These are phyloP conservation scores for Starmerella vaccinii DNA, from an alignment of 805 yeast genomes.

Conservation along the genomic window DNA sequence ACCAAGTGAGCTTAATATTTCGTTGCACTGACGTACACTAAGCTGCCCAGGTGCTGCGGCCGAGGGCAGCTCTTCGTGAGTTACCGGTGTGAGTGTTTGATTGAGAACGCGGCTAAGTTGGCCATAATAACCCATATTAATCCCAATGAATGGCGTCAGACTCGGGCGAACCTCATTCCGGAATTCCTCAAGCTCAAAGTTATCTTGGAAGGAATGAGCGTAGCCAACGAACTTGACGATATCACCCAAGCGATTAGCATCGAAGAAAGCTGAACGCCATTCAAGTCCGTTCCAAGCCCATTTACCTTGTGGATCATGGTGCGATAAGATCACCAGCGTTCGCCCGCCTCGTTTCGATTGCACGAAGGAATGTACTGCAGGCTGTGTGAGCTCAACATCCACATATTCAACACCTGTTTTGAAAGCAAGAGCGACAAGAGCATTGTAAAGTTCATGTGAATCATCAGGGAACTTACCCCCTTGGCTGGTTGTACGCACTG, in stretches of 20 bases:
- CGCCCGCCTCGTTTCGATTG: constrained; percentile 44
- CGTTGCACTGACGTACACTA: constrained; percentile 54
- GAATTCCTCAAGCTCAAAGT: constrained; percentile 60
- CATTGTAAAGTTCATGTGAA: constrained; percentile 39
- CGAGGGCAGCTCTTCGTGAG: constrained; percentile 55
- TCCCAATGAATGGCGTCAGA: constrained; percentile 62
- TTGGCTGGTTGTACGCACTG: constrained; percentile 65
- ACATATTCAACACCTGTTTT: constrained; percentile 71
- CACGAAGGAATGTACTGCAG: constrained; percentile 35
- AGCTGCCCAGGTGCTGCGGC: constrained; percentile 78
- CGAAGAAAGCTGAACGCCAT: constrained; percentile 64
- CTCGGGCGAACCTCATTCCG: constrained; percentile 38
- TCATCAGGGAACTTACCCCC: constrained; percentile 73
- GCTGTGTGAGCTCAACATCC: constrained; percentile 67
- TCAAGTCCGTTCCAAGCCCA: constrained; percentile 57
- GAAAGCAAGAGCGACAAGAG: constrained; percentile 51
- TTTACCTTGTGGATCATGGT: constrained; percentile 59
- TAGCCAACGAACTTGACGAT: constrained; percentile 73
- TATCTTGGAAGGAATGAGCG: constrained; percentile 57
- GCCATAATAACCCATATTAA: constrained; percentile 70
- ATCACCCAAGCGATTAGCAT: constrained; percentile 58
- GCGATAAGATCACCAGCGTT: constrained; percentile 72
- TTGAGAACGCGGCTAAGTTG: constrained; percentile 72
- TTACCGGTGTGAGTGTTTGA: constrained; percentile 69
- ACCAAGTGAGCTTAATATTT: constrained; percentile 49